Base-by-base conservation (phyloP, 345 rosid genomes). In the Citrus medica region DNA sequence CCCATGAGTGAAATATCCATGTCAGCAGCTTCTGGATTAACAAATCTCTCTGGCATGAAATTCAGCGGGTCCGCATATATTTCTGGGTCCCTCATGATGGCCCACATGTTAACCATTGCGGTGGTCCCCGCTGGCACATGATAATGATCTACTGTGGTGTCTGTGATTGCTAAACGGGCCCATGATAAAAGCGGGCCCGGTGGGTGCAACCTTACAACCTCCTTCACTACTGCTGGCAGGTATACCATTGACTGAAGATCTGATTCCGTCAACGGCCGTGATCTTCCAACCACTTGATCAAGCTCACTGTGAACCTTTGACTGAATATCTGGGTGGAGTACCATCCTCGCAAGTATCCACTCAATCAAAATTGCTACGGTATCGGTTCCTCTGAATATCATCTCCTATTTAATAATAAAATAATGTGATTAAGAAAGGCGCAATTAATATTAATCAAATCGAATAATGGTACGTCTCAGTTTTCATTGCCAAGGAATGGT, bases 51-150 rank as follows among this genome's bases (percentile, higher is more conserved):
- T 0, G 90, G 90, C 69, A 1, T 6, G 77, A 86, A 89, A 69
- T 53, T 59, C 14, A 80, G 69, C 0, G 92, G 89, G 78, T 89
- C 84, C 61, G 0, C 76, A 87, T 90, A 89, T 4, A 87, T 70
- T 2, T 80, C 24, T 3, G 89, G 90, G 83, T 89, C 90, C 82
- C 88, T 17, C 22, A 79, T 77, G 77, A 89, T 89, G 84, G 90
- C 92, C 92, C 92, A 89, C 87, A 89, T 89, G 77, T 89, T 89
- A 27, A 89, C 90, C 88, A 89, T 89, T 0, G 90, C 88, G 2
- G 84, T 83, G 48, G 92, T 86, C 64, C 89, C 89, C 7, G 79
- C 79, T 0, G 92, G 90, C 74, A 89, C 87, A 3, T 76, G 79
- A 76, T 82, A 67, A 22, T 86, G 82, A n/a, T 83, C 88, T 4